A percentile compares a stretch with the other conserved stretches of the same genome.
These are phyloP conservation scores for Bondarzewia mesenterica DNA, from an alignment of 1,284 basidiomycete species.

Conservation along the genomic window DNA sequence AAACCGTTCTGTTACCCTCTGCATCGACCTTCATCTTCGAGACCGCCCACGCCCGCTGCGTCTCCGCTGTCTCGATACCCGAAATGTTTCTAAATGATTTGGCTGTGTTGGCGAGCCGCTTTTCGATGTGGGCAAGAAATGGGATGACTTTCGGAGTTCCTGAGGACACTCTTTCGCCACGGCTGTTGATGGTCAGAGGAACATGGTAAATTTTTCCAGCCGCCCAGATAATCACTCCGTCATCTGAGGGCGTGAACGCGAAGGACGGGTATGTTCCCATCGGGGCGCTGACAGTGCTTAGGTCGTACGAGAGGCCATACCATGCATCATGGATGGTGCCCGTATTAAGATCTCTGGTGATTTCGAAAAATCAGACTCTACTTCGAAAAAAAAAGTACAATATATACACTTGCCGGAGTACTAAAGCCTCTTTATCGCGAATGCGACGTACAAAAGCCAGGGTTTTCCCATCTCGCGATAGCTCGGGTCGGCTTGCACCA, in stretches of 20 bases:
- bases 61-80: slow-evolving; percentile 40
- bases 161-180: slow-evolving; percentile 40
- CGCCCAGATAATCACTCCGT: slow-evolving; percentile 65
- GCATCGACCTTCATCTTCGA: slow-evolving; percentile 28
- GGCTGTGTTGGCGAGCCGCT: slow-evolving; percentile 54
- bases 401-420: slow-evolving; percentile 46
- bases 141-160: slow-evolving; percentile 38
- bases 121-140: slow-evolving; percentile 55
- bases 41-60: not conserved
- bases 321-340: slow-evolving; percentile 60
- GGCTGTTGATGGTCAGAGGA: slow-evolving; percentile 40
- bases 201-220: slow-evolving; percentile 58
- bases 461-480: slow-evolving; percentile 61
- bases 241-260: slow-evolving; percentile 52
- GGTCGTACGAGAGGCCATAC: slow-evolving; percentile 62
- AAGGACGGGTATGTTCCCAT: slow-evolving; percentile 74
- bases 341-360: slow-evolving; percentile 51
- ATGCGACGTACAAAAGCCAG: slow-evolving; percentile 67
- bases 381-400: not conserved
- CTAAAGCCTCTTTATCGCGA: slow-evolving; percentile 62
- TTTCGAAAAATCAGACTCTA: slow-evolving; percentile 1
- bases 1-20: slow-evolving; percentile 39
- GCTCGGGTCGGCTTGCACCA: slow-evolving; percentile 62
- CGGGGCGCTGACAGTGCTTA: slow-evolving; percentile 52
- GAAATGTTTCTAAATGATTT: slow-evolving; percentile 38